Conservation (phyloP, 345 rosid species). For the Eutrema japonicum region DNA sequence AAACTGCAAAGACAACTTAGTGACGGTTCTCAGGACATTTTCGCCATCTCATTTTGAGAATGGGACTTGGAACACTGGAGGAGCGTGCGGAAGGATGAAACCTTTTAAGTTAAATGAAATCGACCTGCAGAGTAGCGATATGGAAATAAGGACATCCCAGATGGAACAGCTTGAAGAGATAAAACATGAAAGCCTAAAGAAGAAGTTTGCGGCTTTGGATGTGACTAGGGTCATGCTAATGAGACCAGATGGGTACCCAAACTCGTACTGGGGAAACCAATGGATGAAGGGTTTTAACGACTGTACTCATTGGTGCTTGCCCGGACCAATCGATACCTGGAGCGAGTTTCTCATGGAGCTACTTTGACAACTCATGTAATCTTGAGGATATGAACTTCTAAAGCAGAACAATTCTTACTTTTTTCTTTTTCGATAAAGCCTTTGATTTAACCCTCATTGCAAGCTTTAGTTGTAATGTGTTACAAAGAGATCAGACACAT, state of each 20-base stretch:
- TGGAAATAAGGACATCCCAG: constrained; percentile 54
- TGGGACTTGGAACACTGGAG: constrained; percentile 74
- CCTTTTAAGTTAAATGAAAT: constrained; percentile 45
- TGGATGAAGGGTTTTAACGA: constrained; percentile 77
- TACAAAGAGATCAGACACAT: constrained; percentile 15
- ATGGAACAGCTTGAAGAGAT: constrained; percentile 54
- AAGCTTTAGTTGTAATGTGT: background rate
- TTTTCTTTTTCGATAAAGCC: background rate
- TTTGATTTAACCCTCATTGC: background rate
- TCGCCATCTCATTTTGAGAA: constrained; percentile 79
- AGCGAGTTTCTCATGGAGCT: constrained; percentile 61
- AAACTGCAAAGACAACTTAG: constrained; percentile 43
- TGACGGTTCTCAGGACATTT: constrained; percentile 63
- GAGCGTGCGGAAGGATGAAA: constrained; percentile 55
- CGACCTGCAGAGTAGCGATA: constrained; percentile 33
- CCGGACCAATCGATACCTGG: constrained; percentile 65
- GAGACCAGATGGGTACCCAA: constrained; percentile 81
- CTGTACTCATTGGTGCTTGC: constrained; percentile 34
- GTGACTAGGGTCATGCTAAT: constrained; percentile 63
- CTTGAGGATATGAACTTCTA: background rate
- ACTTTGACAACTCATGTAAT: constrained; percentile 35
- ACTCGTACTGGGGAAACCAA: constrained; percentile 62
- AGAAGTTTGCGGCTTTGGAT: constrained; percentile 57
- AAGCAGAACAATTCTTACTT: constrained; percentile 1
- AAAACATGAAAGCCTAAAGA: constrained; percentile 22